Conservation (phyloP, 2,329 filamentous ascomycete genomes). For the Juglanconis juglandina region DNA sequence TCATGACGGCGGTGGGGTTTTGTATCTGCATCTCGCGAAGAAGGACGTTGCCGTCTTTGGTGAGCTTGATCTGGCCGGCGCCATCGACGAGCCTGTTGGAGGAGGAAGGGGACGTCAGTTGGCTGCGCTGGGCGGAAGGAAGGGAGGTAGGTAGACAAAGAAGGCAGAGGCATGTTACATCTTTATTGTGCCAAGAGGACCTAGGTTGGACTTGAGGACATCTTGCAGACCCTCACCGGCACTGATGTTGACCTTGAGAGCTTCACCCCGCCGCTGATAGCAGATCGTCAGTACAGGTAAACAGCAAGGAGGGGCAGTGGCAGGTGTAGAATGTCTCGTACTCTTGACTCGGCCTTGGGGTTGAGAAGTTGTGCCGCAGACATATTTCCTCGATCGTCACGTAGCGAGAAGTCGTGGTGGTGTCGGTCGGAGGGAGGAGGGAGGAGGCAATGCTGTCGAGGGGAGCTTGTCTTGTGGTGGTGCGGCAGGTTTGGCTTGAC, state of each 20-base stretch:
- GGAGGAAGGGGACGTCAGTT: slow-evolving; percentile 14
- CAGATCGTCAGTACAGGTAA: slow-evolving; percentile 37
- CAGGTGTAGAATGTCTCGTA: slow-evolving; percentile 44
- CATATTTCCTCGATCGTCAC: slow-evolving; percentile 51
- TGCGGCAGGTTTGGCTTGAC: neutral
- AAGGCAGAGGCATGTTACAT: slow-evolving; percentile 56
- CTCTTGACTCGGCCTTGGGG: slow-evolving; percentile 96
- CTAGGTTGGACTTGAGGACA: slow-evolving; percentile 95
- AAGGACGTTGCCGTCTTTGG: slow-evolving; percentile 93
- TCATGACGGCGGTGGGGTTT: slow-evolving; percentile 92
- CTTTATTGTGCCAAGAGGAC: slow-evolving; percentile 91
- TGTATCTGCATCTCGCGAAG: slow-evolving; percentile 87
- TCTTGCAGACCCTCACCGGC: slow-evolving; percentile 89
- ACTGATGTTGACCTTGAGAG: slow-evolving; percentile 92
- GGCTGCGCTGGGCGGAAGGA: neutral
- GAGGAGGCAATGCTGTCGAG: neutral
- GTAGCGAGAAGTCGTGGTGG: neutral
- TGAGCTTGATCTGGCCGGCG: slow-evolving; percentile 89
- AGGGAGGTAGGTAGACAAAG: neutral
- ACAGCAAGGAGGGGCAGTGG: slow-evolving; percentile 26
- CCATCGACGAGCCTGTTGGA: slow-evolving; percentile 62
- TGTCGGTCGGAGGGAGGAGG: neutral
- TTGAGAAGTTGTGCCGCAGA: slow-evolving; percentile 97
- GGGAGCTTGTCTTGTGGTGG: neutral
- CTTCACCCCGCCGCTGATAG: slow-evolving; percentile 86